Conservation (phyloP, 768 basidiomycete genomes). For the Tulasnella sp. region DNA sequence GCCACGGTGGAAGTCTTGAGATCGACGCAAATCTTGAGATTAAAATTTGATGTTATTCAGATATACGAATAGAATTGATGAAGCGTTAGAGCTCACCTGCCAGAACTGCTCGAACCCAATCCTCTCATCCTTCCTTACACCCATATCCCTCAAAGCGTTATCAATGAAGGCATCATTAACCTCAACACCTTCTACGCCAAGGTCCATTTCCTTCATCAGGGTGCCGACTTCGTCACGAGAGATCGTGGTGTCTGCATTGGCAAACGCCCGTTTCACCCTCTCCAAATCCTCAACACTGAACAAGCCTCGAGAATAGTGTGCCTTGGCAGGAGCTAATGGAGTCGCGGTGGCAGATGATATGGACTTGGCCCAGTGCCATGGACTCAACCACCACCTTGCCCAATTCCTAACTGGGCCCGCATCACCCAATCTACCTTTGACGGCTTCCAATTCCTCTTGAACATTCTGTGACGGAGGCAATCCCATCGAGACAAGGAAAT, state of each 20-base stretch:
- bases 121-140: constrained; percentile 52
- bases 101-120: constrained; percentile 83
- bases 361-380: constrained; percentile 4
- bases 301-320: constrained; percentile 34
- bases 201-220: constrained; percentile 41
- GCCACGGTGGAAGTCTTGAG: constrained; percentile 62
- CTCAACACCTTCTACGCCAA: constrained; percentile 50
- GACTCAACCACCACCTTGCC: constrained; percentile 23
- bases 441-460: constrained; percentile 35
- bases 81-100: constrained; percentile 53
- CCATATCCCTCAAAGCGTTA: constrained; percentile 74
- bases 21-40: constrained; percentile 62
- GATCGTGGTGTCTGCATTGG: constrained; percentile 38
- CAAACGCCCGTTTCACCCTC: constrained; percentile 40
- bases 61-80: constrained; percentile 5
- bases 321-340: constrained; percentile 36
- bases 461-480: constrained; percentile 43
- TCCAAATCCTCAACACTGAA: constrained; percentile 43
- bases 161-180: constrained; percentile 61
- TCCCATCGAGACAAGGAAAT: constrained; percentile 83
- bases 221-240: constrained; percentile 42
- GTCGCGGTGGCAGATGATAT: constrained; percentile 19
- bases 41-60: not conserved
- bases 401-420: constrained; percentile 25
- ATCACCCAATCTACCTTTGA: constrained; percentile 32